Evolutionary conservation across 2,329 filamentous ascomycete species (phyloP), one percentile per base, ranked within the genome.

Genomic region (Keithomyces neogunnii): DNA sequence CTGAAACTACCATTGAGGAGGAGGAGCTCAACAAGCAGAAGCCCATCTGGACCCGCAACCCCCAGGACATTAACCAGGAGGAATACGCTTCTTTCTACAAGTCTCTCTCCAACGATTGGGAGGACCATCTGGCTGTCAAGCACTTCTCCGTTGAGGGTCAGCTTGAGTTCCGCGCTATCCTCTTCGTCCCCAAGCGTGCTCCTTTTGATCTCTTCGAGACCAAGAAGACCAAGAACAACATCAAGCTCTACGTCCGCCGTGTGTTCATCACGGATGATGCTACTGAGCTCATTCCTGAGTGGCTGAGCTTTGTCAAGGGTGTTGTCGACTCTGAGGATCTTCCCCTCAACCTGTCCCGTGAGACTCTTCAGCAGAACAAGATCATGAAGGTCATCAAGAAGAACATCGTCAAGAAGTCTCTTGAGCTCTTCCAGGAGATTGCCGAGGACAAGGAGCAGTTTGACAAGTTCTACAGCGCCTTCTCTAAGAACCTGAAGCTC

Each of bases 311-410:
- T 78, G 78, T 99, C 85, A 99, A 99, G 88, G 93, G 93, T 86
- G 93, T 99, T 65, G 93, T 99, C 73, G 93, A 99, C 79, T 99
- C 93, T 67, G 93, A 99, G 84, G 93, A 99, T 73, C 88, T 99
- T 57, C 93, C 93, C 64, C 88, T 99, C 74, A 99, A 99, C 85
- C 76, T 99, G 79, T 97, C 93, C 69, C 93, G 93, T 87, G 93
- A 99, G 86, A 97, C 92, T 53, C 89, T 99, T 48, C 93, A 99
- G 80, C 93, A 97, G 83, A 99, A 97, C 88, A 97, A 97, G 90
- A 99, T 99, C 82, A 97, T 97, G 93, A 97, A 97, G 88, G 93
- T 97, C 74, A 97, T 97, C 84, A 95, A 95, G 86, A 99, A 99
- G 90, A 99, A 99, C 86, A 96, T 99, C 61, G 91, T 99, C 82